Evolutionary conservation across 1,284 basidiomycete genomes (phyloP).

Genomic region (Wolfiporia cocos): DNA sequence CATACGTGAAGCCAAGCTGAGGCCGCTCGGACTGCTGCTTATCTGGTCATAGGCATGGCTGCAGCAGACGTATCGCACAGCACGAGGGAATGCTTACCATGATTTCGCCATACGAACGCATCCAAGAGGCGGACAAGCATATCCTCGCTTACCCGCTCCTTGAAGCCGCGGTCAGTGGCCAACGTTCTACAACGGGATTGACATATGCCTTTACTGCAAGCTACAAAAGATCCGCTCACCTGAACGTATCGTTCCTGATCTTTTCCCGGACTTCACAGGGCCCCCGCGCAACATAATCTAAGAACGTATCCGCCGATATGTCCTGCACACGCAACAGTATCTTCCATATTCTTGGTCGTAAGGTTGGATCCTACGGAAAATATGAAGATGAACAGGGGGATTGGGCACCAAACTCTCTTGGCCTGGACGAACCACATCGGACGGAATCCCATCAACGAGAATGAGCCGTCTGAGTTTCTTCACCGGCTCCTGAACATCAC

Average conservation of each 20-base stretch:
- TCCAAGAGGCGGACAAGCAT: constrained; percentile 95
- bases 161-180: constrained; percentile 93
- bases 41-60: constrained; percentile 46
- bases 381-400: constrained; percentile 2
- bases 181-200: constrained; percentile 63
- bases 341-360: constrained; percentile 87
- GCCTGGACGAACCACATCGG: constrained; percentile 39
- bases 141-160: constrained; percentile 90
- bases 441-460: constrained; percentile 84
- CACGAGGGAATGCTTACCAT: constrained; percentile 42
- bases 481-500: constrained; percentile 72
- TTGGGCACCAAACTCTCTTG: too few relatives aligned
- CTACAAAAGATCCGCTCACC: constrained; percentile 32
- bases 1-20: constrained; percentile 84
- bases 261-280: constrained; percentile 87
- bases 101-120: constrained; percentile 94
- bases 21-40: constrained; percentile 67
- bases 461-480: constrained; percentile 82
- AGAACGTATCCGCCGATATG: constrained; percentile 69
- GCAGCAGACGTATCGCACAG: constrained; percentile 4
- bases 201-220: neutral
- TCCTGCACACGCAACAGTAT: constrained; percentile 80
- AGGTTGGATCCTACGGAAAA: constrained; percentile 54
- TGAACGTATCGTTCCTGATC: constrained; percentile 79
- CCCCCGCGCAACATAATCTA: constrained; percentile 78